phyloP scores from a whole-genome alignment of 345 rosid species.

The Moricandia moricandioides region DNA sequence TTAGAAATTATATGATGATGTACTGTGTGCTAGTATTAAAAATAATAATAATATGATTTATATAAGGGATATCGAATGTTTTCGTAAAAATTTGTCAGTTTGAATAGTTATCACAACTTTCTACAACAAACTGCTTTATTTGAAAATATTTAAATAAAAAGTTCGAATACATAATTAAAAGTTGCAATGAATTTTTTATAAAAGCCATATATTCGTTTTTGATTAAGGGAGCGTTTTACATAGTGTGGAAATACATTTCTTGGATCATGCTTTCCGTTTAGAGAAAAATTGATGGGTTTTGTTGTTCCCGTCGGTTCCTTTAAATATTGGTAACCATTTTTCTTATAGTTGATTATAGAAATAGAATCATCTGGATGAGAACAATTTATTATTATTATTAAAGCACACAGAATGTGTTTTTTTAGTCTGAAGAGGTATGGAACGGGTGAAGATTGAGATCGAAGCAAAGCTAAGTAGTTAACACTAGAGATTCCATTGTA shows the following conservation, averaged over 20 bases:
- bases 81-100: neutral
- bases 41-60: too few relatives aligned
- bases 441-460: conserved; percentile 7
- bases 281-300: neutral
- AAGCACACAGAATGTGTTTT: neutral
- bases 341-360: neutral
- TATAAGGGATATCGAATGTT: too few relatives aligned
- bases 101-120: neutral
- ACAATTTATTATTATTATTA: neutral
- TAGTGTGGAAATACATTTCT: neutral
- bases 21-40: too few relatives aligned
- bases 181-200: neutral
- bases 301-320: neutral
- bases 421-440: neutral
- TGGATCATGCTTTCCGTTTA: conserved; percentile 2
- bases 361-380: neutral
- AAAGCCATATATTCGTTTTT: neutral
- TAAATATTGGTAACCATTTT: neutral
- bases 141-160: neutral
- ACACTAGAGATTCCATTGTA: conserved; percentile 17
- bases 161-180: neutral
- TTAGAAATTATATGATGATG: too few relatives aligned
- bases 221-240: neutral
- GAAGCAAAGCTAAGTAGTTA: conserved; percentile 29
- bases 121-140: neutral